Base-by-base conservation (phyloP, 306 rosid species). In the Hippophae gyantsensis region DNA sequence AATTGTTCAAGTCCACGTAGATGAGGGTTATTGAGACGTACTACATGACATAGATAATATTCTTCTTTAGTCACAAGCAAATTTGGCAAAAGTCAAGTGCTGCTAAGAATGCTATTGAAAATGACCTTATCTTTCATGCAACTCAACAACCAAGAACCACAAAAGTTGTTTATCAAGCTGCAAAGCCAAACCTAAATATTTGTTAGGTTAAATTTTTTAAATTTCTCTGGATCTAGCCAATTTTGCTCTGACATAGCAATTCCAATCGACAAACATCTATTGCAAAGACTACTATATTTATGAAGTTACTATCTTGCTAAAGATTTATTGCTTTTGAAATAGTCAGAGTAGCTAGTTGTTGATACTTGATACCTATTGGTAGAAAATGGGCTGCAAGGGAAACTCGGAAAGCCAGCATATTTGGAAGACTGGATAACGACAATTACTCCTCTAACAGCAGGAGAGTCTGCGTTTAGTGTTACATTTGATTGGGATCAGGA, bases 401-500 rank as follows among this genome's bases (percentile, higher is more conserved):
- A 70, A 57, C 50, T 80, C 43, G 97, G 95, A 14, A 74, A 75
- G 59, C 67, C 76, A 9, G 92, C 86, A 41, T 67, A 72, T 58
- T 62, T 89, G 65, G 80, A 86, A 74, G 46, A 74, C 1, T 89
- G 93, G 97, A 56, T 74, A 9, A 70, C 64, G 13, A 64, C 79
- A 26, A 7, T 69, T 3, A 68, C 85, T 43, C 69, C 81, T 7
- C 43, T 86, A 51, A 11, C 57, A 8, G 79, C 76, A 0, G 95
- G 78, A 12, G 84, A 84, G 74, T 63, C 82, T n/a, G 74, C 77
- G 13, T 86, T 75, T 61, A 62, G 44, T 5, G 70, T 89, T 42
- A 63, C 71, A 50, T 89, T 83, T 76, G 90, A 81, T n/a, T 85
- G 86, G 85, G 83, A 83, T 5, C 76, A 78, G 10, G 73, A 75